Base-by-base conservation (phyloP, 371 early-diverging fungal genomes). In the Coemansia sp. region DNA sequence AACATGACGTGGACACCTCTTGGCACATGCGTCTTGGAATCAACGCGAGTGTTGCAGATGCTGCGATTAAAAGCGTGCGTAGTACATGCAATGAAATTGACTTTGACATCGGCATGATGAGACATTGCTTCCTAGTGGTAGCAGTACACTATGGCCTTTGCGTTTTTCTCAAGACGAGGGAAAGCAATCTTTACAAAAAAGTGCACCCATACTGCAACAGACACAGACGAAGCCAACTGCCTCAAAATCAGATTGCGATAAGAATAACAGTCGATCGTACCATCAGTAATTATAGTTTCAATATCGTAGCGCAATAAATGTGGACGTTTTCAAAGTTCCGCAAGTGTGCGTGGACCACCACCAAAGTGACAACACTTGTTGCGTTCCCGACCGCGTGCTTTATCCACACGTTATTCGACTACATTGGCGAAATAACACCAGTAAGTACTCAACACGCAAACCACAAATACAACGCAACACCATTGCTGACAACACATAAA, bases 351-450 rank as follows among this genome's bases (percentile, higher is more conserved):
- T 58, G 18, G 39, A 26, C 39, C 42, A 57, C 37, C 24, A 13
- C 45, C 34, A 58, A 59, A 40, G 18, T 40, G 5, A 27, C 47
- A 4, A 16, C 61, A 16, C 37, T 67, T 1, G 69, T 66, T 21
- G 77, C 27, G 3, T 4, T 71, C n/a, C 81, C 77, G 14, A 50
- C 64, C 4, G 70, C 67, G 18, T 80, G 80, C 53, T 71, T 78
- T 21, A 22, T 66, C 8, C 80, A 80, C 60, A 69, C 72, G 3
- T 26, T 81, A 13, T 66, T 68, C 47, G 71, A 78, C 42, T 80
- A 80, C 29, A 56, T 64, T 4, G 80, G 80, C 55, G 69, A 80
- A 24, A 66, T 71, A 16, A 53, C 80, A 10, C 66, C 69, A 6
- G 79, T 78, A 77, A 78, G 76, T 48, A 7, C 18, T 29, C 7